Base-by-base conservation (phyloP, 345 rosid genomes). In the Sonneratia alba region DNA sequence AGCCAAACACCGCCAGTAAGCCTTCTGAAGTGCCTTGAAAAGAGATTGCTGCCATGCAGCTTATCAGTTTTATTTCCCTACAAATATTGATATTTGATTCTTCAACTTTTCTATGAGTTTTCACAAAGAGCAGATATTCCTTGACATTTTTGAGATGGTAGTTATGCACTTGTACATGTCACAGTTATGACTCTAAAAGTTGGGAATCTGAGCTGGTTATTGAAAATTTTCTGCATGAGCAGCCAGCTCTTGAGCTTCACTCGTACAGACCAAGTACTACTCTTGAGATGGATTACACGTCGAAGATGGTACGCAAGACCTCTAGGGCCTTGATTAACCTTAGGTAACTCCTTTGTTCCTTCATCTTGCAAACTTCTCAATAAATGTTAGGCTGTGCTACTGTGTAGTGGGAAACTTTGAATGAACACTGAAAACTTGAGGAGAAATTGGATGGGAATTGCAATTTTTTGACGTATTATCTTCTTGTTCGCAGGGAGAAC, bases 211-310 rank as follows among this genome's bases (percentile, higher is more conserved):
- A 10, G 24, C 15, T 72, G 22, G 13, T 72, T 55, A 49, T n/a
- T 64, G 47, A 19, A 27, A 42, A 8, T 64, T 64, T 19, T 42
- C 62, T 57, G 12, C 62, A 67, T 73, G 79, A 79, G 77, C 93
- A 91, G 99, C 93, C 97, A 22, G 74, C 77, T 34, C 76, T 86
- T 66, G 97, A 95, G 68, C 78, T 85, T 70, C 89, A 82, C 36
- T 72, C 90, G 64, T 79, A 82, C 71, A 81, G 93, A 78, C 66
- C 77, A 62, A 86, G 80, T 75, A 24, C 75, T 12, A 70, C 76
- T 48, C 66, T 70, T 43, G 89, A 88, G 71, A 87, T 82, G 74
- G 91, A 86, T 66, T 85, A 79, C 83, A 71, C 78, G 43, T 70
- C 69, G 49, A 85, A 78, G 77, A 88, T 87, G 27, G 61, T 77